Evolutionary conservation across 805 yeast species (phyloP), one percentile per base, ranked within the genome.

Genomic region (Lachancea meyersii): DNA sequence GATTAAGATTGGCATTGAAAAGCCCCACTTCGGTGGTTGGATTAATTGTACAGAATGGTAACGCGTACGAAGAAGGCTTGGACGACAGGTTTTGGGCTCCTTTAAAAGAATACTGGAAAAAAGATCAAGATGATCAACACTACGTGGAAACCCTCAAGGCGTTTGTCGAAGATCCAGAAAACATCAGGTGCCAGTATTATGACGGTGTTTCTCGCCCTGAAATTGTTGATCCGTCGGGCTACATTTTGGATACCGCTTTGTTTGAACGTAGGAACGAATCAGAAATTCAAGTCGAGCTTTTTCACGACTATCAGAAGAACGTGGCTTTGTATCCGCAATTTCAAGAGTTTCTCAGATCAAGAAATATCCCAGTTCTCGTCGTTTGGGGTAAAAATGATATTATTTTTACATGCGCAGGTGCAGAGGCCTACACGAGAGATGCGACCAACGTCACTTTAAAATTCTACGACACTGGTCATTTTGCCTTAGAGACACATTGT

Each of bases 31-130:
- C 48, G 6, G 54, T 69, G 14, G 38, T 51, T 4, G 70, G 61
- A 4, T 47, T 70, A 30, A 52, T 71, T 40, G 34, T 62, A 9
- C 75, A 70, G 53, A 70, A 69, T 45, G 74, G 74, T 8, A 71
- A 69, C 52, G 72, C 72, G 17, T 70, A 70, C 44, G 66, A 51
- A 7, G 73, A 66, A 39, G 75, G 74, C 8, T 41, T 70, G n/a
- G 65, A 54, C 28, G 58, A 47, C 11, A 43, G 49, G 13, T 68
- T 68, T 44, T 70, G 74, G 75, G 63, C 45, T 5, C 67, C 70
- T 5, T 34, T 70, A 14, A 48, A 48, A 38, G 46, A 50, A 24
- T 60, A 50, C 39, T 70, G 73, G 74, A 40, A 39, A 20, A 44
- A 54, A 3, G 51, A 48, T 8, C 45, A 45, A 14, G 40, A 48